Evolutionary conservation across 352 stramenopile genomes (phyloP).

Genomic region (Phytophthora sojae): DNA sequence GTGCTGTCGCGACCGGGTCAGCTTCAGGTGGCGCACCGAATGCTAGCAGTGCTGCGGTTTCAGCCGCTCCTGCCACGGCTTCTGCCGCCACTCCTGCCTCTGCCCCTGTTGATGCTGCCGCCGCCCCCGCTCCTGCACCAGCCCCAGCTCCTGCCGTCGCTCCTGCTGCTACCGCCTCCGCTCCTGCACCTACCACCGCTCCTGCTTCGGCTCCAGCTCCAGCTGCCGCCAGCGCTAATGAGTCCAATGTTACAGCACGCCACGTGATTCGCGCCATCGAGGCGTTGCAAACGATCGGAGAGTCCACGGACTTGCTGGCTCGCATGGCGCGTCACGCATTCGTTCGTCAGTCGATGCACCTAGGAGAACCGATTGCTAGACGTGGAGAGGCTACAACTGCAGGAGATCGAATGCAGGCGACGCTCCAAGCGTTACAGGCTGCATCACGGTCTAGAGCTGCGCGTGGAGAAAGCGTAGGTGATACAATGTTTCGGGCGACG

Average conservation of each 20-base stretch:
- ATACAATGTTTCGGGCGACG: constrained; percentile 9
- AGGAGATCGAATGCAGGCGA: constrained; percentile 13
- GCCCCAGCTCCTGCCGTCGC: too few relatives aligned
- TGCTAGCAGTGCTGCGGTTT: background rate
- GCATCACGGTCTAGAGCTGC: background rate
- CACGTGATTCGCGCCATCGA: constrained; percentile 56
- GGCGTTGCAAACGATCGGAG: constrained; percentile 61
- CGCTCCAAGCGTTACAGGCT: constrained; percentile 11
- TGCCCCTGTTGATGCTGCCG: too few relatives aligned
- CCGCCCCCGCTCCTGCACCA: too few relatives aligned
- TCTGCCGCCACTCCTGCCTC: background rate
- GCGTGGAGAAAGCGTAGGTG: background rate
- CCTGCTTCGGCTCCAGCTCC: too few relatives aligned
- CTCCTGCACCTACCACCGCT: too few relatives aligned
- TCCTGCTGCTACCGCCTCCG: too few relatives aligned
- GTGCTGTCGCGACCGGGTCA: constrained; percentile 4
- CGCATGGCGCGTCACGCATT: constrained; percentile 61
- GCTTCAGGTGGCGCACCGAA: background rate
- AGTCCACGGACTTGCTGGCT: constrained; percentile 56
- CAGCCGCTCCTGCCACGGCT: background rate
- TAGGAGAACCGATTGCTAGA: constrained; percentile 29
- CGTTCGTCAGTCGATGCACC: constrained; percentile 48
- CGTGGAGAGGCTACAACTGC: constrained; percentile 6
- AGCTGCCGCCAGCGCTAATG: background rate
- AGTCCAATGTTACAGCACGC: constrained; percentile 26